Evolutionary conservation across 495 filamentous ascomycete genomes (phyloP).

Genomic region (Annulohypoxylon maeteangense): DNA sequence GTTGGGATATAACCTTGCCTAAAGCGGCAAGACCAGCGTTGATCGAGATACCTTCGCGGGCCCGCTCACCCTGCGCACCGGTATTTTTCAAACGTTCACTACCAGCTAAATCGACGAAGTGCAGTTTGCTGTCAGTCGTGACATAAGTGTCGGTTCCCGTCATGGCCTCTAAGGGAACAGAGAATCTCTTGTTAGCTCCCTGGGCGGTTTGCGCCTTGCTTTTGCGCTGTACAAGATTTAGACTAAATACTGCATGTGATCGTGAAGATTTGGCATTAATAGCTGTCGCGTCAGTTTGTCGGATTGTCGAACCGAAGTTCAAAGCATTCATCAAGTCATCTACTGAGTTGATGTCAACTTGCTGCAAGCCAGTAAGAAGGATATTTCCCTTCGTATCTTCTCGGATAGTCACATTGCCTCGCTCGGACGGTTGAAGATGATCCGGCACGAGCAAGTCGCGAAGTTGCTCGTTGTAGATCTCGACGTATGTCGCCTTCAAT

Average conservation of each 20-base stretch:
- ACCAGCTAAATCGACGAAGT: slow-evolving; percentile 98
- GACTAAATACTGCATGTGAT: slow-evolving; percentile 96
- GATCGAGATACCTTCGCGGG: slow-evolving; percentile 97
- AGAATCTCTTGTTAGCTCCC: slow-evolving; percentile 82
- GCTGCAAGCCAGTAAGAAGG: slow-evolving; percentile 85
- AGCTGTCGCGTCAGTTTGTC: slow-evolving; percentile 98
- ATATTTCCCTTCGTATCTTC: slow-evolving; percentile 97
- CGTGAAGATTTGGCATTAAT: slow-evolving; percentile 99
- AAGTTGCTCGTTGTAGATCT: slow-evolving; percentile 98
- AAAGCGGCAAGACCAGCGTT: slow-evolving; percentile 95
- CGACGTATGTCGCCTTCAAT: slow-evolving; percentile 95
- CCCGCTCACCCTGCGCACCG: slow-evolving; percentile 92
- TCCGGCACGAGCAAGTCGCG: slow-evolving; percentile 91
- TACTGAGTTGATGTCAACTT: slow-evolving; percentile 90
- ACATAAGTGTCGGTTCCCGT: slow-evolving; percentile 72
- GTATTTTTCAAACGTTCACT: slow-evolving; percentile 98
- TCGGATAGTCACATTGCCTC: slow-evolving; percentile 81
- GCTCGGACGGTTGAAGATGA: slow-evolving; percentile 71
- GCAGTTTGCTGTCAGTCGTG: slow-evolving; percentile 96
- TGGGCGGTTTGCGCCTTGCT: slow-evolving; percentile 64
- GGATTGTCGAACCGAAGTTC: slow-evolving; percentile 91
- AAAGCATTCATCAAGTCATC: slow-evolving; percentile 90
- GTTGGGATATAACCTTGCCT: slow-evolving; percentile 97
- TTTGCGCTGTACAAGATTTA: slow-evolving; percentile 92
- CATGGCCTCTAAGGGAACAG: slow-evolving; percentile 85